phyloP scores from a whole-genome alignment of 192 early-diverging fungal genomes.

The Chytriomyces hyalinus region DNA sequence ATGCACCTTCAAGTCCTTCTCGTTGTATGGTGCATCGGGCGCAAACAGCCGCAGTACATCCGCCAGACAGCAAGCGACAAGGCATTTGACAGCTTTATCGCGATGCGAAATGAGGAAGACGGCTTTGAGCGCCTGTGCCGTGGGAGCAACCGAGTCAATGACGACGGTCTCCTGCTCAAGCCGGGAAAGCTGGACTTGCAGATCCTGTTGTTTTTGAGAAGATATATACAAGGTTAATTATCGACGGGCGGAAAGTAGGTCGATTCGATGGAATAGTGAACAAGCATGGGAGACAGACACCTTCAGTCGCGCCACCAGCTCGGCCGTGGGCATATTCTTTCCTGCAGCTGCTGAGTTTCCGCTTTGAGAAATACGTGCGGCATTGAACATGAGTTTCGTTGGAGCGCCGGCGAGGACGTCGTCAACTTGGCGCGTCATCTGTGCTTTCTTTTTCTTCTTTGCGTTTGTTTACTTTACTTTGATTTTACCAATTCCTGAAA shows the following conservation, averaged over 20 bases:
- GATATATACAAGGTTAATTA: not conserved
- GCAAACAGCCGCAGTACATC: constrained; percentile 92
- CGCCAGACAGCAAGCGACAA: constrained; percentile 81
- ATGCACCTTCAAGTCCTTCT: constrained; percentile 74
- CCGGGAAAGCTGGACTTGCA: constrained; percentile 71
- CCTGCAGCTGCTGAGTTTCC: constrained; percentile 12
- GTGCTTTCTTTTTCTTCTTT: too few relatives aligned
- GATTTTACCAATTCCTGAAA: too few relatives aligned
- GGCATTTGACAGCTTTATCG: constrained; percentile 77
- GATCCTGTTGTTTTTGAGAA: constrained; percentile 53
- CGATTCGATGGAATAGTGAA: not conserved
- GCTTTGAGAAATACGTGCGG: too few relatives aligned
- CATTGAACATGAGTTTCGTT: too few relatives aligned
- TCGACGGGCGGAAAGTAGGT: not conserved
- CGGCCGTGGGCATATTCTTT: constrained; percentile 55
- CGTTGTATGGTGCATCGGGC: constrained; percentile 88
- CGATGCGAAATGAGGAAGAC: constrained; percentile 75
- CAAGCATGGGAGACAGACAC: constrained; percentile 33
- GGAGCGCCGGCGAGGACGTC: too few relatives aligned
- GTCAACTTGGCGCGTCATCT: too few relatives aligned
- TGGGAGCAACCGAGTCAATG: constrained; percentile 61
- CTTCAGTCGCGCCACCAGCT: constrained; percentile 61
- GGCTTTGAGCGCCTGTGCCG: constrained; percentile 71
- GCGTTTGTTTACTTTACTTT: too few relatives aligned
- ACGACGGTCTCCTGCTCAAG: constrained; percentile 82